Base-by-base conservation (phyloP, 2,329 filamentous ascomycete species). In the Gyromitra esculenta region DNA sequence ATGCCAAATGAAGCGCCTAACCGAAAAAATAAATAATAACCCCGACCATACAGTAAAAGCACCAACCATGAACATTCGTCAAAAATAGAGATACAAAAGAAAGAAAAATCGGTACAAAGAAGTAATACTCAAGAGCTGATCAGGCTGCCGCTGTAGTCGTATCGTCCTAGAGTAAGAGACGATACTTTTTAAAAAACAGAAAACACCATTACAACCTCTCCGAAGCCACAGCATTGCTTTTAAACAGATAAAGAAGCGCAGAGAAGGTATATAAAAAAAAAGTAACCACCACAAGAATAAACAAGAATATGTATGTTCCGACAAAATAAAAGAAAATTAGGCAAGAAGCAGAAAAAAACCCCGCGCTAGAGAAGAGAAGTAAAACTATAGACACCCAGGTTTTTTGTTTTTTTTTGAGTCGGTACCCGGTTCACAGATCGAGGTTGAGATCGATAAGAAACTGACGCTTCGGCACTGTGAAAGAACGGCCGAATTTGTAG, bases 251-350 rank as follows among this genome's bases (percentile, higher is more conserved):
- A 52, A 67, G 70, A 67, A 64, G 57, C 64, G 63, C 41, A 54
- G 39, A 73, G 39, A 73, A 67, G 41, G 59, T 68, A 76, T 72
- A 74, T 31, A 31, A 31, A 73, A 62, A 62, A 21, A 35, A 63
- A 54, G 62, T 73, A 65, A 59, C 69, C n/a, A 41, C 63, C 60
- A 11, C 64, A 65, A 75, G 43, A 75, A 77, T 75, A 75, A 77
- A 77, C 71, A 77, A 77, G 70, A 74, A 77, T 65, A 74, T 75
- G 57, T 70, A 77, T 75, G 70, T 41, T 25, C 63, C 71, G 41
- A 31, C 66, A 41, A 64, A 78, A 48, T 13, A 77, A 71, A 50
- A 35, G n/a, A 37, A 68, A 73, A 67, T 73, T 68, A 69, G 15
- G 69, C 50, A 74, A 69, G 35, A 73, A 77, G 52, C 54, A 77